phyloP scores from a whole-genome alignment of 768 basidiomycete genomes.

The Mrakia frigida region DNA sequence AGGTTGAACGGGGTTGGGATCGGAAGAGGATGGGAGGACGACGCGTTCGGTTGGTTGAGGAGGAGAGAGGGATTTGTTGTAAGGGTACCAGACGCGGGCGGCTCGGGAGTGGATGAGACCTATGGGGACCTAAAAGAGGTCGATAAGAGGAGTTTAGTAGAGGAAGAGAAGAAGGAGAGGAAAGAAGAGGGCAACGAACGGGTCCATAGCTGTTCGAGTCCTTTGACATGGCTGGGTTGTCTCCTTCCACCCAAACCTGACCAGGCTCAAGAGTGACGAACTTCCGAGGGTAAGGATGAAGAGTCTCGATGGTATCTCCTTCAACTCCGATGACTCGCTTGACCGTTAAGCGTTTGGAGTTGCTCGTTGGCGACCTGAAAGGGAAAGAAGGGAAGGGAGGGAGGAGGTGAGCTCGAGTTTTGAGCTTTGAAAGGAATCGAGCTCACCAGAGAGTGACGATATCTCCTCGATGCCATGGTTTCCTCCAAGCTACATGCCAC shows the following conservation, averaged over 20 bases:
- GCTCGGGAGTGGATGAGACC: conserved; percentile 21
- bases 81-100: conserved; percentile 2
- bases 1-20: not conserved
- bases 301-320: conserved; percentile 28
- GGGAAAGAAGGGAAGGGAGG: not conserved
- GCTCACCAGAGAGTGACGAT: conserved; percentile 30
- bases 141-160: not conserved
- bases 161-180: not conserved
- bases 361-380: conserved; percentile 26
- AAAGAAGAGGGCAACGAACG: not conserved
- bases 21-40: not conserved
- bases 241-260: conserved; percentile 32
- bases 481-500: conserved; percentile 14
- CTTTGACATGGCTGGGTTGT: conserved; percentile 24
- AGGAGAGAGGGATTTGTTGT: not conserved
- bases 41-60: not conserved
- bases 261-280: conserved; percentile 26
- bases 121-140: conserved; percentile 3
- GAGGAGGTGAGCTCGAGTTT: not conserved
- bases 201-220: conserved; percentile 31
- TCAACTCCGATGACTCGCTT: conserved; percentile 29
- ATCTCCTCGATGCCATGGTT: conserved; percentile 27
- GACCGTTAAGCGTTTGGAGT: conserved; percentile 24
- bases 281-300: conserved; percentile 6
- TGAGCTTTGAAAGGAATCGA: not conserved